Percentiles rank a stretch among this genome's conserved stretches.
These are phyloP conservation scores for Panus rudis DNA, from an alignment of 768 basidiomycete species.

Conservation along the genomic window DNA sequence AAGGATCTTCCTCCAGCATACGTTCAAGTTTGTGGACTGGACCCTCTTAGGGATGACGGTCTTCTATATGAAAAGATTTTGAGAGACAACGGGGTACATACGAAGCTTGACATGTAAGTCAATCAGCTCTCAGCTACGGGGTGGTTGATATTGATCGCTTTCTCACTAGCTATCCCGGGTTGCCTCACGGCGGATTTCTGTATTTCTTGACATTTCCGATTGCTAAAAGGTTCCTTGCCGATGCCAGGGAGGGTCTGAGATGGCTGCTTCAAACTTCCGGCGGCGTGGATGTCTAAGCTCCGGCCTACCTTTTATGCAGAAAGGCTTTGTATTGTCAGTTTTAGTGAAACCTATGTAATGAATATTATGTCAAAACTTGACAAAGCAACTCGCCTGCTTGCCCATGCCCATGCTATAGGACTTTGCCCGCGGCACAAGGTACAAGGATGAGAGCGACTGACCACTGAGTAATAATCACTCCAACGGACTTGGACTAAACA, in stretches of 20 bases:
- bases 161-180: slow-evolving; percentile 19
- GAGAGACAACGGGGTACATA: slow-evolving; percentile 11
- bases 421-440: too few relatives aligned
- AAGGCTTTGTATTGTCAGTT: too few relatives aligned
- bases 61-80: slow-evolving; percentile 11
- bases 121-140: not conserved
- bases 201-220: slow-evolving; percentile 8
- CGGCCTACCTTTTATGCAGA: too few relatives aligned
- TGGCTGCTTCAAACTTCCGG: too few relatives aligned
- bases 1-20: slow-evolving; percentile 10
- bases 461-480: too few relatives aligned
- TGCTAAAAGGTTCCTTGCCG: slow-evolving; percentile 10
- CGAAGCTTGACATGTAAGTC: slow-evolving; percentile 9
- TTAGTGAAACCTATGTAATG: too few relatives aligned
- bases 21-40: slow-evolving; percentile 13
- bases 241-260: slow-evolving; percentile 11
- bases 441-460: too few relatives aligned
- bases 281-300: too few relatives aligned
- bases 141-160: not conserved
- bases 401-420: too few relatives aligned
- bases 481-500: too few relatives aligned
- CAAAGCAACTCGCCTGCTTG: too few relatives aligned
- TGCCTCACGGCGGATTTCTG: slow-evolving; percentile 17
- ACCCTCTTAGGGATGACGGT: slow-evolving; percentile 16
- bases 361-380: too few relatives aligned